Base-by-base conservation (phyloP, 805 yeast genomes). In the Wickerhamomyces canadensis region DNA sequence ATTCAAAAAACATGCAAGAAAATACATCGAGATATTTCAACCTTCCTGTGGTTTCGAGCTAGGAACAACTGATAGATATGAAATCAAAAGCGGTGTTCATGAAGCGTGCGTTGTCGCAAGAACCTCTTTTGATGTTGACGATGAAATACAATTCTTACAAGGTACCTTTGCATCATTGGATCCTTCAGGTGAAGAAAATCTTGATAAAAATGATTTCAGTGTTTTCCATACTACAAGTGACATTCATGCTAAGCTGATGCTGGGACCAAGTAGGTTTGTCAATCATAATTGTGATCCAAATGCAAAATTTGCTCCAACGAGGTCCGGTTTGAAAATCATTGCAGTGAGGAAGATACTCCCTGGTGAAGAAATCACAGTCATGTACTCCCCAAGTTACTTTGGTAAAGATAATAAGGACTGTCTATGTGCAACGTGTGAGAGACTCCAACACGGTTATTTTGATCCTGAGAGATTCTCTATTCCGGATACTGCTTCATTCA, bases 291-390 rank as follows among this genome's bases (percentile, higher is more conserved):
- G 76, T 46, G 43, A 57, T n/a, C 61, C 70, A 5, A 70, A 70
- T 45, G 58, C 68, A 2, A 52, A 51, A 27, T 68, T 70, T 42
- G 43, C 52, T 5, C 48, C 65, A 4, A 38, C 42, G 0, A 49
- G 54, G 11, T 37, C 34, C 19, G 60, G 52, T 7, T 56, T 70
- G 54, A 47, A 50, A 17, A 51, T 70, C 5, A 43, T 51, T 6
- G 62, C 73, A 1, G 41, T 41, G 2, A 53, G 64, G 21, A 51
- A 43, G 7, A 70, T 70, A 16, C 34, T 49, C 1, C 48, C 57
- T 4, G 74, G 74, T n/a, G 72, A 70, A 45, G 74, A 70, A 44
- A 63, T 70, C 23, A 68, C 75, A 4, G 73, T 69, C 5, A 42
- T 45, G 21, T 70, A 70, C 45, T 57, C 74, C 2, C 45, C 56